These are phyloP conservation scores for Chionographis japonica DNA, from an alignment of 106 monocot species.

Conservation along the genomic window DNA sequence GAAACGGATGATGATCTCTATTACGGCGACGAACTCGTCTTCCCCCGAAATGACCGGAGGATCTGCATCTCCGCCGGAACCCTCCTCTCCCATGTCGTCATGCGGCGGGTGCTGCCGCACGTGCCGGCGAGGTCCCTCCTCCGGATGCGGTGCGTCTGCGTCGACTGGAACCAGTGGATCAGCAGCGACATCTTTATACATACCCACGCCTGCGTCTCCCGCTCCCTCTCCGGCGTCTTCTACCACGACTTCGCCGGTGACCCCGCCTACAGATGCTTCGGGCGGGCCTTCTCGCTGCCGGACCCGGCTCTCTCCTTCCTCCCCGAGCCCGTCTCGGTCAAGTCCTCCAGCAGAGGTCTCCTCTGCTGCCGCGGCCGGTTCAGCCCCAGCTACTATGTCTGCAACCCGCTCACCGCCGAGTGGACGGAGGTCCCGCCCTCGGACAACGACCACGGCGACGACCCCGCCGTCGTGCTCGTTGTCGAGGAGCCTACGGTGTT, in stretches of 20 bases:
- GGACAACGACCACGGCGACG: constrained; percentile 2
- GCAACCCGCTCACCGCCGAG: constrained; percentile 24
- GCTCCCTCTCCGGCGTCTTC: constrained; percentile 13
- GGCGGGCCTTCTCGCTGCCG: not conserved
- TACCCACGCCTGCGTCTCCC: constrained; percentile 2
- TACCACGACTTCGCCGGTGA: not conserved
- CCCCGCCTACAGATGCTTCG: not conserved
- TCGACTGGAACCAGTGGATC: constrained; percentile 7
- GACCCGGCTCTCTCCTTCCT: constrained; percentile 24
- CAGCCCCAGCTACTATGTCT: constrained; percentile 9
- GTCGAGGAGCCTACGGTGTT: constrained; percentile 16
- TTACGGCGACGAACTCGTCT: not conserved
- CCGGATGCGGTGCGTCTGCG: constrained; percentile 3
- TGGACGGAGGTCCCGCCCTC: constrained; percentile 14
- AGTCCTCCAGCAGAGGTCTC: constrained; percentile 1
- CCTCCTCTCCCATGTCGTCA: not conserved
- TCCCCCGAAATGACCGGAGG: not conserved
- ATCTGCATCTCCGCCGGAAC: not conserved
- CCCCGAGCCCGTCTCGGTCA: constrained; percentile 6
- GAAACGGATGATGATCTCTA: not conserved
- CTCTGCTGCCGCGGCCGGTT: constrained; percentile 16
- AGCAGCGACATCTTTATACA: constrained; percentile 13
- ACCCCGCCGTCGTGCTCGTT: constrained; percentile 20
- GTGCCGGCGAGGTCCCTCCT: constrained; percentile 13
- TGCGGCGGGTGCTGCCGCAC: not conserved